A percentile compares a stretch with the other conserved stretches of the same genome.
Evolutionary conservation across 768 basidiomycete species (phyloP).

Genomic region (Psilocybe azurescens): DNA sequence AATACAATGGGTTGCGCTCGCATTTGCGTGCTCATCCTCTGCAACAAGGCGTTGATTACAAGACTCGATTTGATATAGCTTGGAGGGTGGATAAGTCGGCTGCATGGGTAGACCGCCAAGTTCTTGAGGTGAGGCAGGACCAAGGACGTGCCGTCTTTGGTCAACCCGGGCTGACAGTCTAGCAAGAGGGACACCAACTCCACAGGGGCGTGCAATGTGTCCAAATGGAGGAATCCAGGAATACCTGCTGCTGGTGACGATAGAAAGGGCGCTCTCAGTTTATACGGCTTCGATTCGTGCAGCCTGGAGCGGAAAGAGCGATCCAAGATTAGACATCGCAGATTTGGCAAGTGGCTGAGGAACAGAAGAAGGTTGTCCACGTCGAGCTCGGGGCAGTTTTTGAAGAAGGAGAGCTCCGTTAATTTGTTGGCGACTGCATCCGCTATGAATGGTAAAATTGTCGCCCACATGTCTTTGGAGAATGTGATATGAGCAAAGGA

Average conservation of each 20-base stretch:
- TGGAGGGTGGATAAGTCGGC: constrained; percentile 21
- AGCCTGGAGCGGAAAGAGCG: constrained; percentile 23
- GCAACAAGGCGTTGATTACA: constrained; percentile 16
- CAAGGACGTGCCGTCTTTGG: not conserved
- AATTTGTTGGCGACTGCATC: constrained; percentile 19
- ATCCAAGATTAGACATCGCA: constrained; percentile 21
- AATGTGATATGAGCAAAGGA: constrained; percentile 27
- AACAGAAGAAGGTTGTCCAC: constrained; percentile 22
- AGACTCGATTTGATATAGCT: constrained; percentile 21
- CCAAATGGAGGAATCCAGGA: constrained; percentile 15
- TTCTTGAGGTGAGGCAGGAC: constrained; percentile 9
- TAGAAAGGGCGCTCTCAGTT: not conserved
- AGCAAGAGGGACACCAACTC: constrained; percentile 22
- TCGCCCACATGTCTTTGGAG: constrained; percentile 19
- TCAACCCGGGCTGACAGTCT: not conserved
- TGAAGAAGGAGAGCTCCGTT: constrained; percentile 21
- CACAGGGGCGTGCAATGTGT: constrained; percentile 17
- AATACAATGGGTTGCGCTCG: constrained; percentile 1
- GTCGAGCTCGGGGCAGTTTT: constrained; percentile 22
- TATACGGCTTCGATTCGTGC: constrained; percentile 2
- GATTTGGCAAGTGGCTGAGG: constrained; percentile 14
- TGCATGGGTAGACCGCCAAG: constrained; percentile 23
- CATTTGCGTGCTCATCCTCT: constrained; percentile 3
- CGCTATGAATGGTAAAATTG: constrained; percentile 22
- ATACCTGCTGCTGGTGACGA: not conserved